Evolutionary conservation across 2,329 filamentous ascomycete genomes (phyloP), one percentile per base, ranked within the genome.

Genomic region (Arthrobotrys megalospora): DNA sequence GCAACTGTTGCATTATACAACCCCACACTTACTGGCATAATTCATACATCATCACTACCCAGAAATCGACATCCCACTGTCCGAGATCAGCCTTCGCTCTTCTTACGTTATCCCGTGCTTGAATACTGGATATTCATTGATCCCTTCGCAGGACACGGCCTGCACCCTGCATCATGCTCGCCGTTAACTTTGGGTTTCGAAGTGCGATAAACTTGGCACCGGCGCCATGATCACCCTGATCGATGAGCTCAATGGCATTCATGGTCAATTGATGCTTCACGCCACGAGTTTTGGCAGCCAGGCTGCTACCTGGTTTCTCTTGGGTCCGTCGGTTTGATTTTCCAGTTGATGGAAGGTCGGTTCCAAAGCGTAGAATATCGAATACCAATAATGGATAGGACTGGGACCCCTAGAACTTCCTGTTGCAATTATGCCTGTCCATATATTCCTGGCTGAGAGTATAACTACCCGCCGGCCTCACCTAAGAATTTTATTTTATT

Each of bases 111-210:
- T 12, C 55, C 36, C 55, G 55, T 60, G 55, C 19, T 41, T 60
- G n/a, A 19, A 60, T 60, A 19, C 55, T 60, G 36, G 55, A 43
- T n/a, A 28, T 43, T 43, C 55, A 60, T 60, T 60, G 55, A 60
- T 60, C 36, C 34, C 11, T 11, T 60, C 36, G 11, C 36, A 11
- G 36, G 19, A 43, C 11, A 41, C 21, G 36, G 34, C 36, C 12
- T 43, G 41, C 41, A 12, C 41, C 41, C 41, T 45, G 55, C 55
- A 60, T 43, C 45, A 48, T 48, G 45, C 45, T 48, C 45, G 45
- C 45, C 45, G 16, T 48, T 24, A 28, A 14, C 19, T n/a, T 43
- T 24, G 12, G 19, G 34, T 24, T 41, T 43, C 36, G n/a, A 60
- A 60, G 7, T 43, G 11, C 55, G 55, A 60, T 60, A 11, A 43